A percentile compares a stretch with the other conserved stretches of the same genome.
These are phyloP conservation scores for Fusarium citri DNA, from an alignment of 2,329 filamentous ascomycete genomes.

Conservation along the genomic window DNA sequence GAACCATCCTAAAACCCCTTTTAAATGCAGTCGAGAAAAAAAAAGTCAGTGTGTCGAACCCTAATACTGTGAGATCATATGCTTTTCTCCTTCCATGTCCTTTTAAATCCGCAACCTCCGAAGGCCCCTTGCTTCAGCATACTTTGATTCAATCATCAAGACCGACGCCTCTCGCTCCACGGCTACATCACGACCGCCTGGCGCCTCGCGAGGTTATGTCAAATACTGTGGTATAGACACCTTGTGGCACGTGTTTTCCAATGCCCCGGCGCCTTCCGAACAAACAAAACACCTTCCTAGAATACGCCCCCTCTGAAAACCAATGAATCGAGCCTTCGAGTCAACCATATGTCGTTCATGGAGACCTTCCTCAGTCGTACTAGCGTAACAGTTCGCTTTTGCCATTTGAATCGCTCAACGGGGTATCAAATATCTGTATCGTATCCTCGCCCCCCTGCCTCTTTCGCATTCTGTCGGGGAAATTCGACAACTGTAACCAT, in stretches of 20 bases:
- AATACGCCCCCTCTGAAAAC: constrained; percentile 33
- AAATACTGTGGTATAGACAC: constrained; percentile 15
- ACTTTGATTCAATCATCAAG: constrained; percentile 8
- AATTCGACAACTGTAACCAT: constrained; percentile 8
- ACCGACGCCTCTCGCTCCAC: background rate
- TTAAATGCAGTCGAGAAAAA: constrained; percentile 43
- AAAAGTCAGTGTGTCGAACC: constrained; percentile 34
- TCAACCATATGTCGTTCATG: background rate
- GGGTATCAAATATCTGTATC: constrained; percentile 34
- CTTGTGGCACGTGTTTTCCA: constrained; percentile 36
- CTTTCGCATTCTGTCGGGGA: background rate
- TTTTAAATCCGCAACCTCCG: constrained; percentile 24
- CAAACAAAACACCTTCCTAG: constrained; percentile 25
- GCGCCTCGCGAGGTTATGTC: background rate
- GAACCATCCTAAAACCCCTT: constrained; percentile 44
- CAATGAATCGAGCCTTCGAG: constrained; percentile 28
- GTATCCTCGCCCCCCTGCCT: constrained; percentile 11
- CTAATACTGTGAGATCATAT: constrained; percentile 41
- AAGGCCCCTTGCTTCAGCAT: constrained; percentile 1
- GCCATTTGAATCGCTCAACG: constrained; percentile 19
- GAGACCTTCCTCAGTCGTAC: constrained; percentile 11
- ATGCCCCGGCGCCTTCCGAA: constrained; percentile 23
- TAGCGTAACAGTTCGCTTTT: constrained; percentile 14
- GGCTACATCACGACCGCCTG: background rate
- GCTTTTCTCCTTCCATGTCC: constrained; percentile 43